These are phyloP conservation scores for Yamadazyma buinensis DNA, from an alignment of 1,139 yeast species.

Conservation along the genomic window DNA sequence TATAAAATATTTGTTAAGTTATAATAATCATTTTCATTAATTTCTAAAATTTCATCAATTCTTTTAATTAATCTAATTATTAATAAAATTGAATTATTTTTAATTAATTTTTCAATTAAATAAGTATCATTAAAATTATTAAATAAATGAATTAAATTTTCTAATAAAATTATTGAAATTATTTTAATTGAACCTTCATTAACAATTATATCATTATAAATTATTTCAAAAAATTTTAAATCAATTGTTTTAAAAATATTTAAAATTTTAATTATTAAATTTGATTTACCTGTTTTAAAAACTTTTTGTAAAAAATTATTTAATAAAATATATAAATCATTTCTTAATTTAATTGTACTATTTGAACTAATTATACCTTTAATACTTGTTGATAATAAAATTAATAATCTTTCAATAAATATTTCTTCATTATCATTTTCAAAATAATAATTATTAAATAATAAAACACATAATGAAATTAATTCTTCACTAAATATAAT, in stretches of 20 bases:
- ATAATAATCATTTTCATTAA: slow-evolving; percentile 5
- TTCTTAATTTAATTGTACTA: slow-evolving; percentile 64
- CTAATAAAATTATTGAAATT: slow-evolving; percentile 72
- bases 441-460: slow-evolving; percentile 66
- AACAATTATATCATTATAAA: slow-evolving; percentile 74
- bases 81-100: slow-evolving; percentile 61
- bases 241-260: slow-evolving; percentile 57
- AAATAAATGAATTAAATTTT: slow-evolving; percentile 56
- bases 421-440: slow-evolving; percentile 32
- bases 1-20: slow-evolving; percentile 42
- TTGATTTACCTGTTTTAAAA: slow-evolving; percentile 30
- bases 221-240: slow-evolving; percentile 56
- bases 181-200: slow-evolving; percentile 78
- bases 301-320: slow-evolving; percentile 62
- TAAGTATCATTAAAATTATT: slow-evolving; percentile 45
- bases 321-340: slow-evolving; percentile 73
- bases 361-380: slow-evolving; percentile 69
- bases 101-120: slow-evolving; percentile 57
- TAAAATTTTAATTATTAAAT: slow-evolving; percentile 43
- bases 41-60: slow-evolving; percentile 60
- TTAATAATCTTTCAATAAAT: slow-evolving; percentile 49
- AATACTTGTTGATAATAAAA: slow-evolving; percentile 70
- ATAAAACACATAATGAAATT: slow-evolving; percentile 68
- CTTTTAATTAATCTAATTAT: slow-evolving; percentile 66
- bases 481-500: slow-evolving; percentile 69